These are phyloP conservation scores for Sporothrix brunneoviolacea DNA, from an alignment of 2,329 filamentous ascomycete genomes.

Conservation along the genomic window DNA sequence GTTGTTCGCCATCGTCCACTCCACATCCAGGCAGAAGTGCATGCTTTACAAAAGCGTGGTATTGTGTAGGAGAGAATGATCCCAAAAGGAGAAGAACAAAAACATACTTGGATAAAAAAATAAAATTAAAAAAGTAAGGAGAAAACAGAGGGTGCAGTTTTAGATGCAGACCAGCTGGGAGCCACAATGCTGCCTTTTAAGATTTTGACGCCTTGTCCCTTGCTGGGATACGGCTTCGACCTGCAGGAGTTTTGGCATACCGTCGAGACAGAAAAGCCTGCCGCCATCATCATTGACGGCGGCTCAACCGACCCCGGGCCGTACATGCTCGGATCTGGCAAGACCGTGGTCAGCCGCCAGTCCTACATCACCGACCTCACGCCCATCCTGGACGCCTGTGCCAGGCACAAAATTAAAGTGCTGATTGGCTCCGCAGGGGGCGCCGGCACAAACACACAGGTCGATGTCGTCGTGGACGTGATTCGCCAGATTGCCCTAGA, in stretches of 20 bases:
- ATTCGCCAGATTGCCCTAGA: not conserved
- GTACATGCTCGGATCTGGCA: not conserved
- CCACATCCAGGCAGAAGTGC: too few species aligned
- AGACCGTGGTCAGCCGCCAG: not conserved
- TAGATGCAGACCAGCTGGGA: not conserved
- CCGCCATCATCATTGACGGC: not conserved
- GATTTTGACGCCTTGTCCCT: not conserved
- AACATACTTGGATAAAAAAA: too few species aligned
- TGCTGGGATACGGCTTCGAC: not conserved
- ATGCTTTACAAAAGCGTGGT: too few species aligned
- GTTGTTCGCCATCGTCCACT: not conserved
- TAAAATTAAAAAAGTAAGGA: too few species aligned
- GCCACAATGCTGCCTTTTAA: not conserved
- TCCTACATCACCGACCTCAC: not conserved
- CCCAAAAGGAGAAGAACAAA: too few species aligned
- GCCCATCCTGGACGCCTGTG: not conserved
- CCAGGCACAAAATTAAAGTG: not conserved
- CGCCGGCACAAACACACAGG: not conserved
- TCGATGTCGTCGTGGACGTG: not conserved
- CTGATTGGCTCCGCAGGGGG: not conserved
- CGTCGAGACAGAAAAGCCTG: not conserved
- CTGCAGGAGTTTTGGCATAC: not conserved
- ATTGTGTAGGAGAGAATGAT: too few species aligned
- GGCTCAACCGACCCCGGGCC: not conserved
- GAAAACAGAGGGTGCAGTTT: too few species aligned